Percentiles rank a stretch among this genome's conserved stretches.
phyloP scores from a whole-genome alignment of 164 flowering plant genomes.

The Kingdonia uniflora region DNA sequence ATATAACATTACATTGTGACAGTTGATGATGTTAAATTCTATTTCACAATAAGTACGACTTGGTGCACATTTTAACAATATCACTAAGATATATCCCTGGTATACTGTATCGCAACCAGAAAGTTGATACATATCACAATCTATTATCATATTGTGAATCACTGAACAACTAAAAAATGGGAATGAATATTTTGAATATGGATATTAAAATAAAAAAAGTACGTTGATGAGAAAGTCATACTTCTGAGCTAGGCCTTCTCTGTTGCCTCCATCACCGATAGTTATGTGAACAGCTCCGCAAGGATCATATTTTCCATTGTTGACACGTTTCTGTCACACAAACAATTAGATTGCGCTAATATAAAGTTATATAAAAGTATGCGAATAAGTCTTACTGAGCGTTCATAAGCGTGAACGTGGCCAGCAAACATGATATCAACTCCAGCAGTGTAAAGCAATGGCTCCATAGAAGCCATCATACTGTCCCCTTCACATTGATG shows the following conservation, averaged over 20 bases:
- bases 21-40: too few species aligned
- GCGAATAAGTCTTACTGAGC: constrained; percentile 42
- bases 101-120: too few species aligned
- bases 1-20: too few species aligned
- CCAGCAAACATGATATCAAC: constrained; percentile 85
- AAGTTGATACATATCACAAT: too few species aligned
- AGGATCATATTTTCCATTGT: constrained; percentile 52
- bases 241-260: constrained; percentile 88
- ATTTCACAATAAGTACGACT: too few species aligned
- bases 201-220: neutral
- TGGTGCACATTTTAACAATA: too few species aligned
- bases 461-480: constrained; percentile 88
- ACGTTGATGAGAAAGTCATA: constrained; percentile 16
- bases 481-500: constrained; percentile 83
- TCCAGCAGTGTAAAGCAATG: constrained; percentile 75
- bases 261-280: constrained; percentile 97
- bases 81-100: too few species aligned
- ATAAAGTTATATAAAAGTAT: neutral
- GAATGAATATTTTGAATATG: neutral
- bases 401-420: constrained; percentile 98
- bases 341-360: constrained; percentile 4
- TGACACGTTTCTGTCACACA: constrained; percentile 55
- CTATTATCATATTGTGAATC: too few species aligned
- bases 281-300: constrained; percentile 93
- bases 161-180: too few species aligned